Conservation (phyloP, 768 basidiomycete species). For the Ramaria sp. region DNA sequence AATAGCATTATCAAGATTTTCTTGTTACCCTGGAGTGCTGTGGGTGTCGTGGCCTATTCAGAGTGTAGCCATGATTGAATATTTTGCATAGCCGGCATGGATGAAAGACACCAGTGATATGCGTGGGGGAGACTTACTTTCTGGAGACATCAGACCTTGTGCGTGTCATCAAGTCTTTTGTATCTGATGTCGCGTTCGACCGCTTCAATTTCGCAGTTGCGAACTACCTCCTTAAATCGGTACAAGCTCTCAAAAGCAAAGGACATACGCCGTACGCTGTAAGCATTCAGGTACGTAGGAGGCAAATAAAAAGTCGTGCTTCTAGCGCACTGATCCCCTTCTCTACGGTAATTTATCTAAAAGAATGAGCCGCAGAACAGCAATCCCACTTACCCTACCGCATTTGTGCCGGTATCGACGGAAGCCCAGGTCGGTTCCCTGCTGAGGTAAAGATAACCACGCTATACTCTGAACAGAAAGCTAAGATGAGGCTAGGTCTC, state of each 20-base stretch:
- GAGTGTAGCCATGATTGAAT: not conserved
- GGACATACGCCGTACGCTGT: constrained; percentile 56
- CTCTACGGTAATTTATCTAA: not conserved
- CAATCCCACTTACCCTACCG: constrained; percentile 61
- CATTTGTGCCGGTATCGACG: constrained; percentile 37
- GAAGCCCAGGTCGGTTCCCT: constrained; percentile 49
- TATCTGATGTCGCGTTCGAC: not conserved
- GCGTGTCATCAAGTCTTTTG: constrained; percentile 13
- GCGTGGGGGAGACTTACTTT: constrained; percentile 51
- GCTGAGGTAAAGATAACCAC: constrained; percentile 21
- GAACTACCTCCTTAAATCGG: constrained; percentile 57
- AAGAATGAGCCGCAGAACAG: constrained; percentile 47
- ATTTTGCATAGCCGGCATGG: constrained; percentile 51
- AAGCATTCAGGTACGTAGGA: constrained; percentile 32
- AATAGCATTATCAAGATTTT: constrained; percentile 45
- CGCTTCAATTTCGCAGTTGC: constrained; percentile 36
- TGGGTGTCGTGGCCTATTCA: constrained; percentile 21
- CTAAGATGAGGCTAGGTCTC: constrained; percentile 20
- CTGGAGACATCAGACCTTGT: constrained; percentile 39
- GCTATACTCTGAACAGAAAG: not conserved
- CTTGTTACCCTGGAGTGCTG: constrained; percentile 66
- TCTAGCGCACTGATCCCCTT: too few species aligned
- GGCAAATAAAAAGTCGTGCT: not conserved
- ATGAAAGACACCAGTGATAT: constrained; percentile 62
- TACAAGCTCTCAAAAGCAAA: constrained; percentile 55